phyloP scores from a whole-genome alignment of 345 rosid species.

The Barbarea vulgaris region DNA sequence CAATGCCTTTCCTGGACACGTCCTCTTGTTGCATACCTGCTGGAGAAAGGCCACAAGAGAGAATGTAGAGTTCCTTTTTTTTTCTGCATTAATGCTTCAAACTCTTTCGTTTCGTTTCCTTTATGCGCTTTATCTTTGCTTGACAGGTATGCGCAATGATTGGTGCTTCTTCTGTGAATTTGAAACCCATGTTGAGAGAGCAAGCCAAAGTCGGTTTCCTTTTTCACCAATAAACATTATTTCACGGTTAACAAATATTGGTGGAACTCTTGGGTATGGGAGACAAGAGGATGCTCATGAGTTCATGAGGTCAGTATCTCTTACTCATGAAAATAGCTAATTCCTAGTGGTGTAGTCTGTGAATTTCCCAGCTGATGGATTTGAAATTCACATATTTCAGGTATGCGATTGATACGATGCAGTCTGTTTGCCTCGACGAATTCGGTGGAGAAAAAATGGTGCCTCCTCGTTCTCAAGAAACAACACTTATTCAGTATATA shows the following conservation, averaged over 20 bases:
- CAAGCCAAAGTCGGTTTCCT: constrained; percentile 59
- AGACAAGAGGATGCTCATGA: constrained; percentile 99
- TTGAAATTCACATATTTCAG: constrained; percentile 44
- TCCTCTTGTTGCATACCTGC: constrained; percentile 88
- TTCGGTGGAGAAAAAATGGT: constrained; percentile 93
- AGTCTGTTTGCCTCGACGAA: constrained; percentile 91
- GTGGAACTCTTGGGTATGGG: constrained; percentile 96
- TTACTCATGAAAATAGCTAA: neutral
- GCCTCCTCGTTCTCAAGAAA: constrained; percentile 68
- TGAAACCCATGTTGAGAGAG: constrained; percentile 78
- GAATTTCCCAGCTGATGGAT: constrained; percentile 2
- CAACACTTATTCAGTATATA: constrained; percentile 88
- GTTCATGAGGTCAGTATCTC: constrained; percentile 74
- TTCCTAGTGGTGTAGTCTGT: neutral
- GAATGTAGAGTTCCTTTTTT: constrained; percentile 59
- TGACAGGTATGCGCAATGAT: constrained; percentile 77
- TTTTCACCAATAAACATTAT: constrained; percentile 86
- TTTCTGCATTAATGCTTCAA: neutral
- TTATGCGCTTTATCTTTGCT: constrained; percentile 5
- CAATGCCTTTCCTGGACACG: constrained; percentile 90
- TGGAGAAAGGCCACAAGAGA: constrained; percentile 78
- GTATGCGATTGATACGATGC: constrained; percentile 94
- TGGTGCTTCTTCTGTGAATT: constrained; percentile 96
- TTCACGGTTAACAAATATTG: constrained; percentile 78
- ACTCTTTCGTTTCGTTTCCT: neutral